Evolutionary conservation across 2,329 filamentous ascomycete species (phyloP), one percentile per base, ranked within the genome.

Genomic region (Chaetoscypha palmicola): DNA sequence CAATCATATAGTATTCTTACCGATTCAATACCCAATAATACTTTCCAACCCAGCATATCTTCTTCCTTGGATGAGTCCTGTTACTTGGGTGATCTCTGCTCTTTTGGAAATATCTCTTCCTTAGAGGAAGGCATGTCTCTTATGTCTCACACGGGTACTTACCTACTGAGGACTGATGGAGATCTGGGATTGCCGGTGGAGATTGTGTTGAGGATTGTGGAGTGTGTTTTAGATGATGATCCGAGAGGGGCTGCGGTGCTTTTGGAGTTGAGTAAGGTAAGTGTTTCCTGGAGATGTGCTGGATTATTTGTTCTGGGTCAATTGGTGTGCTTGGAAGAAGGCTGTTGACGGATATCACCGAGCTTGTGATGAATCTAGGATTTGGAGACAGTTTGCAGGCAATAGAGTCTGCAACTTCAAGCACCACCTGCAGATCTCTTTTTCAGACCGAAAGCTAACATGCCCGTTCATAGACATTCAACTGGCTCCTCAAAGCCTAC

Each of bases 221-320:
- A 53, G 38, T 20, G 46, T 24, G 23, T 47, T 1, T 38, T 59
- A 5, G 28, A 49, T 12, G 26, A 23, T n/a, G 50, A 55, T 21
- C 50, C 52, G 2, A 49, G 41, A n/a, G 31, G 30, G 16, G 43
- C 47, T 10, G 20, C 24, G 19, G 39, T 21, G 8, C 26, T 59
- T n/a, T 21, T 50, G 19, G 23, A 32, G 17, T 23, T 53, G 26
- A 58, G 54, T 1, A 58, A 57, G 47, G 56, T 53, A 19, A 14
- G 39, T 43, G 16, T 5, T 12, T 16, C 14, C 16, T 28, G 20
- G 34, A 22, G n/a, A 10, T n/a, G n/a, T 28, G 14, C 19, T 19
- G 4, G 21, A 17, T n/a, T 12, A 43, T 11, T 2, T 24, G 17
- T 11, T 35, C 14, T 38, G 5, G 22, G 12, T 24, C 11, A n/a